Conservation (phyloP, 2,329 filamentous ascomycete genomes). For the Trichoderma sp. region DNA sequence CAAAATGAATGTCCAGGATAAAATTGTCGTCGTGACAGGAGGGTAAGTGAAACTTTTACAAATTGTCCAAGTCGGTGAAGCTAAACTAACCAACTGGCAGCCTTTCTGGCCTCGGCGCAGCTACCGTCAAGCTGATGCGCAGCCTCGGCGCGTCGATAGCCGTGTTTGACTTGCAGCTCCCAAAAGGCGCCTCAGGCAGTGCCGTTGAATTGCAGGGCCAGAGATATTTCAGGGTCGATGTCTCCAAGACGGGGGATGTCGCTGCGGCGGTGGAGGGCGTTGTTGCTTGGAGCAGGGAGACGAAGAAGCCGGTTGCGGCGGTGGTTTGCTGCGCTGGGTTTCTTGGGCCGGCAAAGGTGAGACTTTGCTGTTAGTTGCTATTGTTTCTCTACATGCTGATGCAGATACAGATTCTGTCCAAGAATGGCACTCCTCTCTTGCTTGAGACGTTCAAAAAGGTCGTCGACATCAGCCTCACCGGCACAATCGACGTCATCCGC, state of each 20-base stretch:
- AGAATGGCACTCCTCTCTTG: not conserved
- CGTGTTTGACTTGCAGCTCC: not conserved
- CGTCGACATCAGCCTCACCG: conserved; percentile 8
- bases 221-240: not conserved
- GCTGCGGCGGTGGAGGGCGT: not conserved
- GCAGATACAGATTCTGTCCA: not conserved
- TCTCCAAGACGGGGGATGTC: not conserved
- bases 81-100: not conserved
- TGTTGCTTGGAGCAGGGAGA: not conserved
- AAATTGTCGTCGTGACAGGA: conserved; percentile 13
- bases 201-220: not conserved
- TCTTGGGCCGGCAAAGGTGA: conserved; percentile 3
- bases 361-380: not conserved
- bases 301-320: not conserved
- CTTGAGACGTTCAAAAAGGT: conserved; percentile 3
- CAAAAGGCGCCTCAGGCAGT: not conserved
- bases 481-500: conserved; percentile 9
- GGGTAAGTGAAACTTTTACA: not conserved
- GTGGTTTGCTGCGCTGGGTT: conserved; percentile 3
- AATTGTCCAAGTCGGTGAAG: not conserved
- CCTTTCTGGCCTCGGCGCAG: conserved; percentile 4
- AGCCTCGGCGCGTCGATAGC: conserved; percentile 7
- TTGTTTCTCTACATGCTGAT: not conserved
- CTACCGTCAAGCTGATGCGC: conserved; percentile 5
- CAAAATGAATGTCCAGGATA: conserved; percentile 3